Evolutionary conservation across 2,329 filamentous ascomycete species (phyloP).

Genomic region (Phaeosphaeria sp.): DNA sequence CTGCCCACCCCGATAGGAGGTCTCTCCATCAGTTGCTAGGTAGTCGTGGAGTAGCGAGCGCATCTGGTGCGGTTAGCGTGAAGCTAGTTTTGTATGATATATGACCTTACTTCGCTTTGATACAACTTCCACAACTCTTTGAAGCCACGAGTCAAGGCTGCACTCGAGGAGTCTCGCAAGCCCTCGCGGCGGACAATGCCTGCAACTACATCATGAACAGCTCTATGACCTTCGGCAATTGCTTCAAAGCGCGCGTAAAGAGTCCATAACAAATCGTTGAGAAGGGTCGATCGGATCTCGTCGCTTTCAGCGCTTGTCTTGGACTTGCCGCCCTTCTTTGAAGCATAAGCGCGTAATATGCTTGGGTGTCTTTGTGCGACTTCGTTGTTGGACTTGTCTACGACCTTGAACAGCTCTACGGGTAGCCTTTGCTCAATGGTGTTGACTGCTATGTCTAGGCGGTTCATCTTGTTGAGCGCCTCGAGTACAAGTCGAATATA

Average conservation of each 20-base stretch:
- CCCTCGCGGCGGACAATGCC: conserved; percentile 86
- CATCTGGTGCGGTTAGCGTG: conserved; percentile 59
- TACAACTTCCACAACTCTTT: conserved; percentile 98
- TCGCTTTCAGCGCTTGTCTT: conserved; percentile 66
- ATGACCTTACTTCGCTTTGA: conserved; percentile 76
- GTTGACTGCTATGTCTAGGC: conserved; percentile 85
- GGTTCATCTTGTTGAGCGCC: conserved; percentile 85
- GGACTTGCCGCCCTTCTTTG: conserved; percentile 68
- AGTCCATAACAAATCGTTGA: conserved; percentile 90
- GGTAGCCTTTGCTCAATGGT: conserved; percentile 91
- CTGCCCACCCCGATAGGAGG: conserved; percentile 62
- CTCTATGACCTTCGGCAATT: conserved; percentile 92
- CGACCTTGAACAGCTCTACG: conserved; percentile 90
- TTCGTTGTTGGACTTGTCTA: conserved; percentile 93
- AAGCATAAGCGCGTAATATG: conserved; percentile 63
- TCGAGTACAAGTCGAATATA: conserved; percentile 90
- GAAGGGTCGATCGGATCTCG: conserved; percentile 79
- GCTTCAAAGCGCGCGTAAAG: conserved; percentile 97
- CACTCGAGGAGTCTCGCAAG: conserved; percentile 59
- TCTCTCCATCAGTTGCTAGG: conserved; percentile 88
- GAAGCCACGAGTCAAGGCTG: conserved; percentile 81
- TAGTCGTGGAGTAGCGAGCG: conserved; percentile 94
- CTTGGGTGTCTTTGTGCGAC: conserved; percentile 93
- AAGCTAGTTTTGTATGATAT: neutral
- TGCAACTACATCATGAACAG: conserved; percentile 90